Conservation (phyloP, 2,329 filamentous ascomycete species). For the Aspergillus tubingensis region DNA sequence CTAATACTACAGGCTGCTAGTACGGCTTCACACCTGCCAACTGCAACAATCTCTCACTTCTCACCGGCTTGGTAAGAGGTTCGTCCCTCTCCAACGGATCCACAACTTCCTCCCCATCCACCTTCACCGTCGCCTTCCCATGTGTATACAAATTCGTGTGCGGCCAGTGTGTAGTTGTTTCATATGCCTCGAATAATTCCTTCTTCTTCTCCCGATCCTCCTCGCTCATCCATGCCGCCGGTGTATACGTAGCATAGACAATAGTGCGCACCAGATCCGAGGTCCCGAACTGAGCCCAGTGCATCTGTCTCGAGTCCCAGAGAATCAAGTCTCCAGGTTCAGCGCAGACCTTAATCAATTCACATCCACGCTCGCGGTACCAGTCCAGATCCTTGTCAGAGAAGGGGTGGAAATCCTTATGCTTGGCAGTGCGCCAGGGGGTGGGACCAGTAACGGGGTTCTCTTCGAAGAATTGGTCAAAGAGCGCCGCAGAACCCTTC, state of each 20-base stretch:
- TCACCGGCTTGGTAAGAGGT: constrained; percentile 1
- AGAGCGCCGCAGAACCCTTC: background rate
- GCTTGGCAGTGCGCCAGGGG: constrained; percentile 5
- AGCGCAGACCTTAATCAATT: constrained; percentile 5
- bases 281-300: constrained; percentile 2
- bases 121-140: constrained; percentile 2
- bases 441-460: constrained; percentile 6
- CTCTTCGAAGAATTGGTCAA: constrained; percentile 1
- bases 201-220: constrained; percentile 1
- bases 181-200: background rate
- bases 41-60: constrained; percentile 3
- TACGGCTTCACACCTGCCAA: constrained; percentile 2
- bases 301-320: constrained; percentile 9
- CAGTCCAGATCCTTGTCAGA: background rate
- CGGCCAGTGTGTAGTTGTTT: constrained; percentile 5
- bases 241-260: constrained; percentile 4
- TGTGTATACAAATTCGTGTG: constrained; percentile 4
- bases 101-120: background rate
- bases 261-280: constrained; percentile 6
- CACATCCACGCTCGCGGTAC: constrained; percentile 4
- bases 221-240: constrained; percentile 1
- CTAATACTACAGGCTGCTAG: background rate
- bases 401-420: constrained; percentile 8
- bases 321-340: constrained; percentile 3
- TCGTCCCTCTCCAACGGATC: constrained; percentile 9